Evolutionary conservation across 805 yeast genomes (phyloP).

Genomic region (Blastobotrys muscicola): DNA sequence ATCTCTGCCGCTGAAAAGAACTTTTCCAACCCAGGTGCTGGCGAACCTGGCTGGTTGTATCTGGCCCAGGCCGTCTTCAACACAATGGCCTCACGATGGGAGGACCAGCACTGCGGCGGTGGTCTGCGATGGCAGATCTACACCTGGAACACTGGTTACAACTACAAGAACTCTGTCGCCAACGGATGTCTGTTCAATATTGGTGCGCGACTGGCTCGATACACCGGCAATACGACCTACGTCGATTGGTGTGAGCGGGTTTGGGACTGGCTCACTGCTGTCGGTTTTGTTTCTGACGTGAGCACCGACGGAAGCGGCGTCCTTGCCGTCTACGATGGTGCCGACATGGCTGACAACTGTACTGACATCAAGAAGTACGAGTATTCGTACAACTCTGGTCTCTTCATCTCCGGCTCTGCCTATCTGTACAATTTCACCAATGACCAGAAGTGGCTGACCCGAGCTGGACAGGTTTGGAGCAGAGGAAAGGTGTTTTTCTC

Average conservation of each 20-base stretch:
- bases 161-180: constrained; percentile 81
- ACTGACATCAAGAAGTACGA: constrained; percentile 40
- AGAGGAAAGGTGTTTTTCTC: constrained; percentile 41
- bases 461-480: constrained; percentile 40
- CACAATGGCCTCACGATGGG: constrained; percentile 80
- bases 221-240: constrained; percentile 61
- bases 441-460: constrained; percentile 48
- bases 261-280: constrained; percentile 64
- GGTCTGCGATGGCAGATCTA: constrained; percentile 92
- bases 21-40: constrained; percentile 58
- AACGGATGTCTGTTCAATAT: constrained; percentile 74
- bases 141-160: constrained; percentile 79
- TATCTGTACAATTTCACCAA: constrained; percentile 54
- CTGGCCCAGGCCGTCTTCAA: constrained; percentile 79
- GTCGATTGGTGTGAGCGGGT: constrained; percentile 62
- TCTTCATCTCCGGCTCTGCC: constrained; percentile 60
- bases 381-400: constrained; percentile 72
- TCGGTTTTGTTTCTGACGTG: constrained; percentile 32
- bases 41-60: constrained; percentile 61
- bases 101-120: constrained; percentile 49
- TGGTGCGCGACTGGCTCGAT: constrained; percentile 77
- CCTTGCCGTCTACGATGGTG: constrained; percentile 61
- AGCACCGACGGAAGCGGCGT: constrained; percentile 14
- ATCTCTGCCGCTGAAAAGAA: constrained; percentile 80
- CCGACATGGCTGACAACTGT: constrained; percentile 40